Evolutionary conservation across 371 early-diverging fungal genomes (phyloP).

Genomic region (Mucor plumbeus): DNA sequence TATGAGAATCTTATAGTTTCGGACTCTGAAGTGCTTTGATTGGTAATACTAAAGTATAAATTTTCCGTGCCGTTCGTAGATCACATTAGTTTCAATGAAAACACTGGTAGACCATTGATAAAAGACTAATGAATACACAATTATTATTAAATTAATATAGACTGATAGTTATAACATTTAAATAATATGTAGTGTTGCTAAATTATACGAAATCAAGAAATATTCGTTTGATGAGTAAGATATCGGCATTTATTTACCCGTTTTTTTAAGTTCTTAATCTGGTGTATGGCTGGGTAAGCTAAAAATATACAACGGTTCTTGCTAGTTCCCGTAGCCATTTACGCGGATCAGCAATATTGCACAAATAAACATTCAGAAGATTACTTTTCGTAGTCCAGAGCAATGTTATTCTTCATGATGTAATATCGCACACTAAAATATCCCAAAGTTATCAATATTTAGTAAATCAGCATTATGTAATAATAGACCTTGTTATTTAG

Average conservation of each 20-base stretch:
- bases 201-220: not conserved
- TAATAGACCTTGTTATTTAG: no score
- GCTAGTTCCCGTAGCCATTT: not conserved
- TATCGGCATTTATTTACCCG: not conserved
- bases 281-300: not conserved
- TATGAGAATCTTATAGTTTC: not conserved
- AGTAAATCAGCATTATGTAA: no score
- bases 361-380: not conserved
- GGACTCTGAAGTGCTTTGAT: not conserved
- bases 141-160: no score
- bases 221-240: not conserved
- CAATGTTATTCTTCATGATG: no score
- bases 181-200: not conserved
- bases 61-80: slow-evolving; percentile 1
- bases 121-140: no score
- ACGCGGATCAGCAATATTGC: not conserved
- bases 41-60: not conserved
- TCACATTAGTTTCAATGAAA: not conserved
- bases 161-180: no score
- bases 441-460: no score
- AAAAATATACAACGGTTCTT: not conserved
- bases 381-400: not conserved
- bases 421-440: no score
- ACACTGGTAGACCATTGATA: not conserved
- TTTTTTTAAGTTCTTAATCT: not conserved